Evolutionary conservation across 2,329 filamentous ascomycete species (phyloP), one percentile per base, ranked within the genome.

Genomic region (Colletotrichum gigasporum): DNA sequence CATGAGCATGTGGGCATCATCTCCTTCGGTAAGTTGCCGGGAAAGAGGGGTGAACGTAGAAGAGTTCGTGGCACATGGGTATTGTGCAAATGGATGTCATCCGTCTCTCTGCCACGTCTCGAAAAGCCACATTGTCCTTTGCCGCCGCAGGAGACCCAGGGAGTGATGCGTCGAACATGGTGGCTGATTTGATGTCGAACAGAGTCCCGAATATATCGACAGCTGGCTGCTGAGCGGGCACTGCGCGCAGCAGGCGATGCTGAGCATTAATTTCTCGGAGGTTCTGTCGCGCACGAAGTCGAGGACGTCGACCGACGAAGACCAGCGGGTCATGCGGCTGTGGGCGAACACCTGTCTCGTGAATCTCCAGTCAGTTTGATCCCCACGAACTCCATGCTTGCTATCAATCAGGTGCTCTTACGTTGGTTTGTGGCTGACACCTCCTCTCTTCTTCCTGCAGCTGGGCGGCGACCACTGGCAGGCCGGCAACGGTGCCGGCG

Each of bases 161-260:
- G 8, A 28, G 3, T 30, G 4, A 24, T 26, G 10, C 10, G 11
- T 26, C 7, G 7, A 4, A 24, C 1, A 42, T 3, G 10, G 5
- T 26, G 35, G 32, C 57, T 47, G 8, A 41, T n/a, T 5, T 26
- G n/a, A 10, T 9, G n/a, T 9, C 22, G 12, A 35, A 8, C 42
- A 65, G 62, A 59, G 57, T 8, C 66, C 70, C 1, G 78, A 80
- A 45, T 80, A 80, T 44, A 73, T 80, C 20, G 79, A 80, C 45
- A 80, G 78, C 50, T 80, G 78, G 79, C 67, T 80, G 10, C 65
- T 80, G 41, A 79, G 75, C 2, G 78, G 79, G 0, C 78, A 79
- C 47, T 80, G 79, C 37, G 77, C 75, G 0, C 76, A 80, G 54
- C 79, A 81, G 57, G 77, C 78, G 2, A 81, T 81, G 77, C 66